Evolutionary conservation across 2,329 filamentous ascomycete species (phyloP), one percentile per base, ranked within the genome.

Genomic region (Aspergillus japonicus): DNA sequence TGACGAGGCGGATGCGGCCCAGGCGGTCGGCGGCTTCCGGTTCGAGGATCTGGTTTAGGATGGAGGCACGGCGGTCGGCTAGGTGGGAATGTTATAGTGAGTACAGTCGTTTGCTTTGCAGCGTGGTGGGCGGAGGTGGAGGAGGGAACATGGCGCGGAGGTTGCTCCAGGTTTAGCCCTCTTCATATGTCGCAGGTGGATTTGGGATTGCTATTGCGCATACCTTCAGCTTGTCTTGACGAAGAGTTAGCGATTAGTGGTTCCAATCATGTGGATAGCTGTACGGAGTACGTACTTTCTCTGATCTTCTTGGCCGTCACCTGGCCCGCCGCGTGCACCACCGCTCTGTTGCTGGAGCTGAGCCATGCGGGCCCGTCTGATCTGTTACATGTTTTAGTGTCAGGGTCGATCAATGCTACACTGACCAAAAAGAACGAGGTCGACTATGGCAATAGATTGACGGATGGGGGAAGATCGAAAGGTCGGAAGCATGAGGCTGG

Each of bases 11-110:
- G 79, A 99, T 98, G 66, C 95, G 91, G 59, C 91, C 92, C 1
- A 99, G 85, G 14, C 95, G 90, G 80, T 99, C 95, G 62, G 92
- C 90, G 19, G 95, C 95, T 72, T 94, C 92, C 66, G 95, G 95
- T 70, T 93, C 89, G 63, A 99, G 91, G 81, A 99, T 98, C 78
- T 98, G 95, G 68, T 85, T 86, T 63, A 99, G 88, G 68, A 97
- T 89, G 21, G 73, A 61, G 60, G 73, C 65, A 59, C 71, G 73
- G 56, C 72, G 72, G 31, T 76, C 72, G 57, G 68, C 72, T 73
- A 58, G 26, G 4, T 23, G 42, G 35, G 56, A 16, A 44, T 24
- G 11, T 47, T 35, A 29, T 47, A 10, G 31, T 56, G 50, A 54
- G 57, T 48, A 35, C 0, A 12, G 12, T 12, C 5, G 5, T 35